Base-by-base conservation (phyloP, 805 yeast species). In the Yamadazyma endophytica region DNA sequence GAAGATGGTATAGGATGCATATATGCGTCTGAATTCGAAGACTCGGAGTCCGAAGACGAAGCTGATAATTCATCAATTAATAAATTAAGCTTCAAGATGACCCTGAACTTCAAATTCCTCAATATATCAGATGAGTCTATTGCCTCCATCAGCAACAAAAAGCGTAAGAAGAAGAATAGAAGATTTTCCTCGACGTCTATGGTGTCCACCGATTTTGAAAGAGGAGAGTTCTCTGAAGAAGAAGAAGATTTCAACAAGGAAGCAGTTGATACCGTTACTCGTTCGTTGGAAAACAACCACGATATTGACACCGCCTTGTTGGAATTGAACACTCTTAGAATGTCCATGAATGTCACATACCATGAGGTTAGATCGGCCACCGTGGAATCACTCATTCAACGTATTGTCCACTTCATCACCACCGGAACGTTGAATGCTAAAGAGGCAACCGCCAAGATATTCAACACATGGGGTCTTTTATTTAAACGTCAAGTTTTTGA, bases 281-380 rank as follows among this genome's bases (percentile, higher is more conserved):
- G 98, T 52, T 95, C 98, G 1, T 73, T 92, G 58, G 90, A 84
- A 45, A 82, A 89, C 50, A 84, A 87, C 55, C 98, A 92, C 58
- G 95, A 85, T 49, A 69, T 87, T 38, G 97, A 90, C 53, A 89
- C 96, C 9, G 97, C 98, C 0, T 62, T 87, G 42, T 64, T 92
- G 37, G 98, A 92, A 61, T 73, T 92, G 48, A 90, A 90, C 54
- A 92, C 98, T 0, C 70, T 92, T 50, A 75, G 97, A 61, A 90
- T 92, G 98, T 86, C 96, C 49, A 83, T 89, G 92, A 87, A 92
- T 54, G 98, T 88, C 12, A 75, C 92, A 0, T 90, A 92, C 57
- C 94, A 86, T 49, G 96, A 89, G 51, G 97, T 92, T 9, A 75
- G 97, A 52, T 58, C 65, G 18, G 95, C 95, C 4, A 86, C 96